These are phyloP conservation scores for Ogataea allantospora DNA, from an alignment of 805 yeast genomes.

Conservation along the genomic window DNA sequence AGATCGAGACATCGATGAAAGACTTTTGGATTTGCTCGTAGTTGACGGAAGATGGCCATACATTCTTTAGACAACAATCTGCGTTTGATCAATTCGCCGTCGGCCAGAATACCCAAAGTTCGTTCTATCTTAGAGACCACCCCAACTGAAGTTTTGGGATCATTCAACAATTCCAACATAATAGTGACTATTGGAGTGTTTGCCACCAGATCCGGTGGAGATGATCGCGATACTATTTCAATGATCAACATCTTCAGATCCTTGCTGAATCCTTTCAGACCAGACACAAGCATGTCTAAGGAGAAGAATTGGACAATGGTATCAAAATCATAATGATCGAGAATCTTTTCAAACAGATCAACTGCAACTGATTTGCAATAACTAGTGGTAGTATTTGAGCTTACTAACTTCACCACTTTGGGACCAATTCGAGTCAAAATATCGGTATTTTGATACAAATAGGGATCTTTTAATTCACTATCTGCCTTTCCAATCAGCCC, in stretches of 20 bases:
- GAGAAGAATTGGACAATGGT: slow-evolving; percentile 25
- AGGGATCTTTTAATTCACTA: slow-evolving; percentile 18
- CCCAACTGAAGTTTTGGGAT: slow-evolving; percentile 19
- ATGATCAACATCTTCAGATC: slow-evolving; percentile 28
- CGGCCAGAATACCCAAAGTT: slow-evolving; percentile 22
- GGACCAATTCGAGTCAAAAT: slow-evolving; percentile 22
- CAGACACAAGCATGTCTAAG: slow-evolving; percentile 29
- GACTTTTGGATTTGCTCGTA: slow-evolving; percentile 26
- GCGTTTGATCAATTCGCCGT: slow-evolving; percentile 33
- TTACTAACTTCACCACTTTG: slow-evolving; percentile 23
- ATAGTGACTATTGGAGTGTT: slow-evolving; percentile 29
- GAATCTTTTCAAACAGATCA: slow-evolving; percentile 26
- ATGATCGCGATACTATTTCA: slow-evolving; percentile 25
- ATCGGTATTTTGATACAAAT: slow-evolving; percentile 14
- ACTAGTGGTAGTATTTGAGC: slow-evolving; percentile 24
- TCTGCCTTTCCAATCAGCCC: slow-evolving; percentile 20
- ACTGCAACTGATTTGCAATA: slow-evolving; percentile 21
- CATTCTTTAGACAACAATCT: slow-evolving; percentile 30
- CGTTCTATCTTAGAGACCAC: slow-evolving; percentile 25
- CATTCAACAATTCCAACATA: slow-evolving; percentile 25
- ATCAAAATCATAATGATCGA: slow-evolving; percentile 30
- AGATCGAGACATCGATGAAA: slow-evolving; percentile 34
- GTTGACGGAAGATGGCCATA: slow-evolving; percentile 19
- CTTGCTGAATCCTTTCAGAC: slow-evolving; percentile 28
- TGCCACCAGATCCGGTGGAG: slow-evolving; percentile 35